Base-by-base conservation (phyloP, 2,329 filamentous ascomycete genomes). In the Colletotrichum acutatum region DNA sequence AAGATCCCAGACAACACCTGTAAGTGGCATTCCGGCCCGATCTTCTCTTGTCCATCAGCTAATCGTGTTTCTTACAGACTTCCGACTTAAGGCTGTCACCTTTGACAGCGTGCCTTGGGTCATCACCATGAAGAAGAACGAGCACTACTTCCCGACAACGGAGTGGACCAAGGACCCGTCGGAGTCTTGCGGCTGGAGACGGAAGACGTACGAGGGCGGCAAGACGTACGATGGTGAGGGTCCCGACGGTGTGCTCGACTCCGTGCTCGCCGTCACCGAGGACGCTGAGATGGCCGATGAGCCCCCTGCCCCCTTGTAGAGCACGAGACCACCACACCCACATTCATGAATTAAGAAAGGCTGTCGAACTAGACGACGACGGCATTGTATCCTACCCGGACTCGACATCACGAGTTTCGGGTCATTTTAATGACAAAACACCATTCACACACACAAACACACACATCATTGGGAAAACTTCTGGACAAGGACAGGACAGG, bases 121-220 rank as follows among this genome's bases (percentile, higher is more conserved):
- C n/a, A 94, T 97, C 52, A 99, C 97, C 9, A 98, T 99, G 94
- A 99, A 99, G 91, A 98, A 98, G 90, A 98, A 98, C 78, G 96
- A 99, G 81, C 97, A 99, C 83, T 99, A 99, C 82, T 93, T 93
- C 83, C 91, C 91, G 0, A 93, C 90, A 0, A 89, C 90, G 82
- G 91, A 93, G 78, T 92, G 90, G 87, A 89, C 91, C 82, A 92
- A 92, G 81, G 91, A 93, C 75, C 79, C 83, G 16, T 83, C 83
- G 7, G 89, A 90, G 75, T 82, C 86, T 1, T 90, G 88, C 75
- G 90, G 90, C 62, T 93, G 91, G 91, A 86, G 86, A 66, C 85
- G 91, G 49, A 85, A 91, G 24, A 90, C 90, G 4, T 92, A 92
- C 75, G 90, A 91, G 78, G 86, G 86, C 76, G 87, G 84, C 60